Evolutionary conservation across 768 basidiomycete genomes (phyloP), one percentile per base, ranked within the genome.

Genomic region (Suillus subaureus): DNA sequence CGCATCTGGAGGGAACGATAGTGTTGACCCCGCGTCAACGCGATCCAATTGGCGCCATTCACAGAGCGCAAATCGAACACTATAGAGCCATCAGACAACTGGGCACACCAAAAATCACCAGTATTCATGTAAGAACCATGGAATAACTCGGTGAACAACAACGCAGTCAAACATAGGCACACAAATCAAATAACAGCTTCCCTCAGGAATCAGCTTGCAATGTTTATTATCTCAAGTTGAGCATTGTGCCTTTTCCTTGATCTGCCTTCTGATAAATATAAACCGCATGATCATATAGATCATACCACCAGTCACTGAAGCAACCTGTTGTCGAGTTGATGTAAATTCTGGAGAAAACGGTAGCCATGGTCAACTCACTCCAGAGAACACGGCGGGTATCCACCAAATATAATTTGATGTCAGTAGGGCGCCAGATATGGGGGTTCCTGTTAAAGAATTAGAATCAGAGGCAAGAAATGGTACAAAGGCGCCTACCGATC

Each of bases 361-460:
- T 33, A 39, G 37, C 4, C 23, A 51, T 51, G 0, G 16, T 39
- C n/a, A 57, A 69, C 74, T 33, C 70, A 80, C 77, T 49, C 83
- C 86, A 23, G 83, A 51, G 49, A 51, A 51, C 49, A 51, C 49
- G 8, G 49, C 49, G 6, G 49, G 49, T 51, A 51, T 26, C 83
- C 84, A 87, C 88, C 88, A 89, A 4, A 80, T 73, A 69, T 83
- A 87, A 6, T 77, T 74, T 9, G 72, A 58, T 0, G 85, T 81
- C 12, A 89, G 77, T n/a, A 89, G 76, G 3, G 85, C 84, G 1
- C 88, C 88, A 45, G 81, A 82, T 37, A 89, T 84, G 1, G 88
- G 87, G 0, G 85, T 79, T 3, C 86, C 87, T 83, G 13, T 26
- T 13, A 60, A 21, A 71, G 73, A 37, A 75, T 61, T 8, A 76